These are phyloP conservation scores for Carex kokanica DNA, from an alignment of 176 grass and related monocot species.

Conservation along the genomic window DNA sequence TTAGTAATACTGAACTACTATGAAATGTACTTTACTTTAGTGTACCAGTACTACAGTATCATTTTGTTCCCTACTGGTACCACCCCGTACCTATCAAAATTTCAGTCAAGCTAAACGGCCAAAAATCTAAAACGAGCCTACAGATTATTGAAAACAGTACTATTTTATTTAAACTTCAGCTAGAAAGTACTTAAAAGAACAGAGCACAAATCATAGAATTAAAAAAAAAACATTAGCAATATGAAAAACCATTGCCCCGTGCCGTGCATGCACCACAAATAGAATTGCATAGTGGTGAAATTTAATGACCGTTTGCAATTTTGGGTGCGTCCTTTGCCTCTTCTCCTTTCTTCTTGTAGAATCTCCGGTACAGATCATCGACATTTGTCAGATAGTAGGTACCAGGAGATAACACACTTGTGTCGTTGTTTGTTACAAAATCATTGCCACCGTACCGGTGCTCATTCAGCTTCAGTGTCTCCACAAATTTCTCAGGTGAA, in stretches of 20 bases:
- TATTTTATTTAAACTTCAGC: conserved; percentile 17
- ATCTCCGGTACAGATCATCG: conserved; percentile 77
- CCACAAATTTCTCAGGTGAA: conserved; percentile 56
- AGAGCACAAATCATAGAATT: conserved; percentile 22
- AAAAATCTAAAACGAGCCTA: neutral
- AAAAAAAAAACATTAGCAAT: conserved; percentile 20
- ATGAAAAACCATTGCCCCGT: conserved; percentile 17
- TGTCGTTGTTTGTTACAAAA: conserved; percentile 64
- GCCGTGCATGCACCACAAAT: neutral
- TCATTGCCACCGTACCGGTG: conserved; percentile 73
- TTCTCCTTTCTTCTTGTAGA: conserved; percentile 43
- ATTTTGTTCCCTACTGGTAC: neutral
- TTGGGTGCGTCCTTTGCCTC: neutral
- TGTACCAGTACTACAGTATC: too few relatives aligned
- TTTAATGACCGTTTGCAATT: conserved; percentile 38
- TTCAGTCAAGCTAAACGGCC: neutral
- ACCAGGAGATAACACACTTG: conserved; percentile 54
- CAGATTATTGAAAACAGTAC: neutral
- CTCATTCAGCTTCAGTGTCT: conserved; percentile 76
- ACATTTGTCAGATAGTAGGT: conserved; percentile 81
- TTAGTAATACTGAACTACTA: too few relatives aligned
- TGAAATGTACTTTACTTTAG: neutral
- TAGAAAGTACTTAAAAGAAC: neutral
- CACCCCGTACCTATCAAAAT: neutral
- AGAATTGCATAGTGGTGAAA: neutral